These are phyloP conservation scores for Testicularia cyperi DNA, from an alignment of 1,284 basidiomycete species.

Conservation along the genomic window DNA sequence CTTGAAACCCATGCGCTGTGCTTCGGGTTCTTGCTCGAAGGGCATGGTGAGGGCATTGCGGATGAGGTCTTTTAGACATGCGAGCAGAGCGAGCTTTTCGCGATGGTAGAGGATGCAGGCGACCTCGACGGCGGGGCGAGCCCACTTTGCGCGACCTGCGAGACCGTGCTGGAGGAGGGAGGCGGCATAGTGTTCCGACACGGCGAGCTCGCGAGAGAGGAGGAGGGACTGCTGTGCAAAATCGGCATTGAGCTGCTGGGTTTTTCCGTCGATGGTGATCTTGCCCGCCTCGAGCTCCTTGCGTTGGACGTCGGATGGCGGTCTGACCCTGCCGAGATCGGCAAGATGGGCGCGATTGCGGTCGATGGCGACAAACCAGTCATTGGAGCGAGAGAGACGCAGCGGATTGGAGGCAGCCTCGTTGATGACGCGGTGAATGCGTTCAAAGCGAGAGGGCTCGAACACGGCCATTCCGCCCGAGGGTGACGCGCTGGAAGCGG, in stretches of 20 bases:
- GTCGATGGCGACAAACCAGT: conserved; percentile 57
- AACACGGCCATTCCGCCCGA: conserved; percentile 37
- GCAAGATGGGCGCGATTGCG: conserved; percentile 45
- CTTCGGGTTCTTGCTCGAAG: conserved; percentile 37
- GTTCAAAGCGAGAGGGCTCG: conserved; percentile 49
- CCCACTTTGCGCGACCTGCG: conserved; percentile 48
- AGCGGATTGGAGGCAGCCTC: conserved; percentile 40
- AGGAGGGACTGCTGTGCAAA: conserved; percentile 54
- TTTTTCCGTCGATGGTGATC: conserved; percentile 49
- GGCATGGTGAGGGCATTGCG: conserved; percentile 50
- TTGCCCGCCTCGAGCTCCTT: conserved; percentile 54
- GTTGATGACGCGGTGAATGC: conserved; percentile 46
- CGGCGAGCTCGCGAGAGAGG: conserved; percentile 44
- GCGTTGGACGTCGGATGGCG: conserved; percentile 46
- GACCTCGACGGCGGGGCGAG: conserved; percentile 49
- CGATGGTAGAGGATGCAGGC: conserved; percentile 54
- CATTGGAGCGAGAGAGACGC: conserved; percentile 34
- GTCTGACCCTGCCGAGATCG: conserved; percentile 44
- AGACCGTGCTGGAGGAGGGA: conserved; percentile 56
- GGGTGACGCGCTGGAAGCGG: too few relatives aligned
- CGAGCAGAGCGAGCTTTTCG: conserved; percentile 52
- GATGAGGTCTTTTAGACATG: conserved; percentile 51
- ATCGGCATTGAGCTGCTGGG: conserved; percentile 51
- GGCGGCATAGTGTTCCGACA: conserved; percentile 57
- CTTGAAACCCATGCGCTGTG: conserved; percentile 43